phyloP scores from a whole-genome alignment of 2,329 filamentous ascomycete species.

The Triangularia setosa region DNA sequence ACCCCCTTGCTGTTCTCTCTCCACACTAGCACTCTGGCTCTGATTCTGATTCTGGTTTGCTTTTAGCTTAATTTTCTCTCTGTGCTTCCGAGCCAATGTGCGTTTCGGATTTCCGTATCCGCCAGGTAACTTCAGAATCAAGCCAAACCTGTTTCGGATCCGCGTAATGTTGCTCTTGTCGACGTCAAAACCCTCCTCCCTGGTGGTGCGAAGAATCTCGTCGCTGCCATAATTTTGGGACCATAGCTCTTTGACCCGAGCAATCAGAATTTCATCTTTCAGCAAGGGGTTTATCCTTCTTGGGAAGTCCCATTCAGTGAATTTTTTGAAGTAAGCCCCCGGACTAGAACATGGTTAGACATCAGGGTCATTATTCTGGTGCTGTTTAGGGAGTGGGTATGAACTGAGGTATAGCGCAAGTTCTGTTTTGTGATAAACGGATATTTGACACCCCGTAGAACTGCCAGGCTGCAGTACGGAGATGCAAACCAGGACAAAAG shows the following conservation, averaged over 20 bases:
- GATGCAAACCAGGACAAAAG: neutral
- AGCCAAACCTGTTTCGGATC: constrained; percentile 63
- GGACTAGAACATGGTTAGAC: constrained; percentile 37
- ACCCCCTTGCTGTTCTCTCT: constrained; percentile 10
- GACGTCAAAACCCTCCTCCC: constrained; percentile 68
- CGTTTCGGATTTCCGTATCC: constrained; percentile 37
- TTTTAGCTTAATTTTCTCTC: constrained; percentile 6
- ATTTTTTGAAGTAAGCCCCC: constrained; percentile 74
- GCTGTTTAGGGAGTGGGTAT: neutral
- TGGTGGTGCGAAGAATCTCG: constrained; percentile 66
- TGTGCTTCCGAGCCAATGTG: constrained; percentile 37
- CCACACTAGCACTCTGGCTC: constrained; percentile 4
- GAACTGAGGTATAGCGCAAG: neutral
- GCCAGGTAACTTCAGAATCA: constrained; percentile 60
- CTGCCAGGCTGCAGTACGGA: neutral
- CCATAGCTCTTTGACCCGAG: constrained; percentile 73
- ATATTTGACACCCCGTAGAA: neutral
- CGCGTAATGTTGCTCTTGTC: constrained; percentile 68
- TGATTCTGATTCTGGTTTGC: constrained; percentile 1
- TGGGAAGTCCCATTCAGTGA: constrained; percentile 76
- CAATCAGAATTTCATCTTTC: constrained; percentile 63
- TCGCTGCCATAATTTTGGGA: constrained; percentile 63
- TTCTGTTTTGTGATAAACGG: neutral
- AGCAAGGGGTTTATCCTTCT: constrained; percentile 65
- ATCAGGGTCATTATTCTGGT: neutral